Evolutionary conservation across 768 basidiomycete genomes (phyloP), one percentile per base, ranked within the genome.

Genomic region (Trametes sanguinea): DNA sequence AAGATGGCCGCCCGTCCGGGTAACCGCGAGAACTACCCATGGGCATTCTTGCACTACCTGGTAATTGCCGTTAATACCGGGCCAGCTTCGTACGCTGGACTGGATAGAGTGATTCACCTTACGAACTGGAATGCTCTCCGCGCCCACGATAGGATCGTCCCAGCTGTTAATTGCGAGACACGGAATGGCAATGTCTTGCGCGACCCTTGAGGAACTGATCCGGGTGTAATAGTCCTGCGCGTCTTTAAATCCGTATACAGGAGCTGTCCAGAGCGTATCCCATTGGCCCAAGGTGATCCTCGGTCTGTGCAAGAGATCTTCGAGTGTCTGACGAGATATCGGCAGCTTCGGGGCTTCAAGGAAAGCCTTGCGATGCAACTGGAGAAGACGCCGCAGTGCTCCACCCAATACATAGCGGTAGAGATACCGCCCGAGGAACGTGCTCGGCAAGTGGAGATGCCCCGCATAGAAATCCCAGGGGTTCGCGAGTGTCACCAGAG

Each of bases 381-480:
- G 35, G 14, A 68, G 50, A 7, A 70, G 66, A 5, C 62, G 39
- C 9, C 53, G 62, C n/a, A 70, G 57, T 3, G 69, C 67, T 2
- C 57, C 62, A 9, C 69, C 69, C 2, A 70, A 61, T 9, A 64
- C 68, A 33, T 60, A 64, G n/a, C 60, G 66, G 47, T 70, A 70
- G 37, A 68, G 50, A 46, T 57, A 42, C 6, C 62, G 47, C 33
- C 65, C 65, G 10, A 59, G 9, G 45, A 62, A 51, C 0, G 64
- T 64, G 42, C 64, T 57, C n/a, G 16, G 54, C 11, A 67, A 54
- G 39, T 64, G 62, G 6, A 48, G 27, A 14, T 46, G 33, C 17
- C 65, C 69, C n/a, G 50, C 16, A 5, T 55, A 43, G 61, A 68
- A 70, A 51, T 70, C 62, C 67, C 67, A 70, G 6, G 64, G 61